Evolutionary conservation across 768 basidiomycete genomes (phyloP).

Genomic region (Coprinopsis sp.): DNA sequence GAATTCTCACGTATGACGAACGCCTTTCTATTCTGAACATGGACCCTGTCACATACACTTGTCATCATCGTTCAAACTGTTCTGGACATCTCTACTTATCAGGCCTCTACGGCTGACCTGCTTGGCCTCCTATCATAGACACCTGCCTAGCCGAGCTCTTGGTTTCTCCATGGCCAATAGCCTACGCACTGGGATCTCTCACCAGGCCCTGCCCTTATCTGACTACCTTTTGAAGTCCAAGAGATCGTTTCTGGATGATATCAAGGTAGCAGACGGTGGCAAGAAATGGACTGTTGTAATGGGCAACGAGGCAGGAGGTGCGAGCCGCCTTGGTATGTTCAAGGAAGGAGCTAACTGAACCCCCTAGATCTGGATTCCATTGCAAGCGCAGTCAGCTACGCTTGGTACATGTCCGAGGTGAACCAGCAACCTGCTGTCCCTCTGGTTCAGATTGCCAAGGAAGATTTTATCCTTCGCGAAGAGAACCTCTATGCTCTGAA

Average conservation of each 20-base stretch:
- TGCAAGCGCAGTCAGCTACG: constrained; percentile 80
- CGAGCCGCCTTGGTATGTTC: constrained; percentile 12
- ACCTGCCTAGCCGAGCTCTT: too few species aligned
- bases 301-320: constrained; percentile 98
- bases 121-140: too few species aligned
- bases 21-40: too few species aligned
- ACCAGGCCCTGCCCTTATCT: constrained; percentile 19
- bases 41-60: too few species aligned
- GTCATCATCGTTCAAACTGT: too few species aligned
- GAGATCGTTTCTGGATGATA: constrained; percentile 53
- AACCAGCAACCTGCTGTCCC: constrained; percentile 58
- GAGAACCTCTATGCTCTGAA: constrained; percentile 82
- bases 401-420: constrained; percentile 66
- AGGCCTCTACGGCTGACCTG: too few species aligned
- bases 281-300: constrained; percentile 79
- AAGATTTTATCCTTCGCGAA: constrained; percentile 73
- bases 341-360: background rate
- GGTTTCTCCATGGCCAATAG: constrained; percentile 25
- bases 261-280: constrained; percentile 38
- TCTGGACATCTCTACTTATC: too few species aligned
- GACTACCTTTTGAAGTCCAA: constrained; percentile 43
- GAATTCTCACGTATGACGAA: too few species aligned
- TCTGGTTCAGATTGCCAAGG: constrained; percentile 61
- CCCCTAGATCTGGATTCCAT: constrained; percentile 81
- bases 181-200: constrained; percentile 9